Base-by-base conservation (phyloP, 2,329 filamentous ascomycete species). In the Xylariomycetidae sp. region DNA sequence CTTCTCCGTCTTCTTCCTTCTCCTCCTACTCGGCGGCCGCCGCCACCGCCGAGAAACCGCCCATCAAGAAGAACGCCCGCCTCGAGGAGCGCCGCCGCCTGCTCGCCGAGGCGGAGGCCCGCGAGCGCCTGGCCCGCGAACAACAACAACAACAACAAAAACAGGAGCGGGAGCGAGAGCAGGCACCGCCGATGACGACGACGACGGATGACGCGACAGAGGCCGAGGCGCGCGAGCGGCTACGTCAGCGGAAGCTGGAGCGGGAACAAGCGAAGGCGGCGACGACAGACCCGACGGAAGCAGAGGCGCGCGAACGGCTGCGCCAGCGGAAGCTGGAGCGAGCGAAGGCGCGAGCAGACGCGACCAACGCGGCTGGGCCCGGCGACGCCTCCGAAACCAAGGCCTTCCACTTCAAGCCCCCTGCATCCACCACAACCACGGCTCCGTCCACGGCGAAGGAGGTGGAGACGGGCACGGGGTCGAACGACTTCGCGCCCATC, bases 11-110 rank as follows among this genome's bases (percentile, higher is more conserved):
- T 13, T 4, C 5, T 13, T 13, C 7, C 22, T 8, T 8, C n/a
- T 23, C 22, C 9, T 23, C 22, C 9, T 72, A 67, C 20, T 71
- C 60, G 10, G 61, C 60, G 34, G 58, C 64, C 28, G 55, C 18
- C 10, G 34, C 31, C 4, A 26, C 5, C 14, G 4, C 25, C 23
- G 20, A 41, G 35, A 26, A 29, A 5, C 36, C 31, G 39, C 40
- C 38, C 43, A 44, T 30, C 29, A 34, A 33, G 1, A 61, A 54
- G 3, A 51, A 50, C 34, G 53, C 57, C 10, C 48, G 56, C 15
- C 39, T 59, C 33, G 61, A 70, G 55, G 63, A 66, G 45, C 51
- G 59, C 37, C 59, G 61, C 49, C 50, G 63, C 17, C 53, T 64
- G 38, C 54, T 58, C 50, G 51, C 57, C 26, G 64, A 67, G 47